Percentiles rank a stretch among this genome's conserved stretches.
These are phyloP conservation scores for Podospora conica DNA, from an alignment of 495 filamentous ascomycete species.

Conservation along the genomic window DNA sequence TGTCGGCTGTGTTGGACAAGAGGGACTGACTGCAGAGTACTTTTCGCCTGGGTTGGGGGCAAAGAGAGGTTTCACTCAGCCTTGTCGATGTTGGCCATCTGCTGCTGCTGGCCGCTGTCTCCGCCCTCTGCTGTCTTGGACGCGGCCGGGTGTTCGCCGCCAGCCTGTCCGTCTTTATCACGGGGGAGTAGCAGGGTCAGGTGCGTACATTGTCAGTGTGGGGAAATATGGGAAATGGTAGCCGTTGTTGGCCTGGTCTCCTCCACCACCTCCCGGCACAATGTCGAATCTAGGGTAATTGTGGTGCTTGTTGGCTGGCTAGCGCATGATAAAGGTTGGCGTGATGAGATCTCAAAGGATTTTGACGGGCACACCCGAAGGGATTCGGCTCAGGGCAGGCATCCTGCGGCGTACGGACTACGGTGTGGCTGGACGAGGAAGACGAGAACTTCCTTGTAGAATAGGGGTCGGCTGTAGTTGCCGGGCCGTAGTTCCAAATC, in stretches of 20 bases:
- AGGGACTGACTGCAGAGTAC: constrained; percentile 2
- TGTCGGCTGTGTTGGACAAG: background rate
- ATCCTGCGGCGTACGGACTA: background rate
- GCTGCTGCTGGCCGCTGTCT: background rate
- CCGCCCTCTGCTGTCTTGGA: background rate
- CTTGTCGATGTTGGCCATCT: background rate
- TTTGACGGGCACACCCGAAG: background rate
- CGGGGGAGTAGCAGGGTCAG: background rate
- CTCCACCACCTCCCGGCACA: background rate
- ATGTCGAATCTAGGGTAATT: background rate
- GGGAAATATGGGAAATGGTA: background rate
- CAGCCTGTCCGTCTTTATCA: background rate
- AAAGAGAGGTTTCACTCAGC: background rate
- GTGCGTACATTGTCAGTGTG: background rate
- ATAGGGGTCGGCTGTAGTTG: background rate
- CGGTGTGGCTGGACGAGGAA: background rate
- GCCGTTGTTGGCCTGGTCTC: background rate
- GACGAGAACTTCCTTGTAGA: no score
- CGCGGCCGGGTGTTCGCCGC: background rate
- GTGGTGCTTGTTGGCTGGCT: background rate
- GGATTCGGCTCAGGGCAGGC: background rate
- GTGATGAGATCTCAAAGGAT: background rate
- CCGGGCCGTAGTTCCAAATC: background rate
- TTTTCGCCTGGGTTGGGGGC: background rate
- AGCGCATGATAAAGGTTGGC: background rate